Conservation (phyloP, 225 moss, liverwort and hornwort species). For the Marchantia polymorpha region DNA sequence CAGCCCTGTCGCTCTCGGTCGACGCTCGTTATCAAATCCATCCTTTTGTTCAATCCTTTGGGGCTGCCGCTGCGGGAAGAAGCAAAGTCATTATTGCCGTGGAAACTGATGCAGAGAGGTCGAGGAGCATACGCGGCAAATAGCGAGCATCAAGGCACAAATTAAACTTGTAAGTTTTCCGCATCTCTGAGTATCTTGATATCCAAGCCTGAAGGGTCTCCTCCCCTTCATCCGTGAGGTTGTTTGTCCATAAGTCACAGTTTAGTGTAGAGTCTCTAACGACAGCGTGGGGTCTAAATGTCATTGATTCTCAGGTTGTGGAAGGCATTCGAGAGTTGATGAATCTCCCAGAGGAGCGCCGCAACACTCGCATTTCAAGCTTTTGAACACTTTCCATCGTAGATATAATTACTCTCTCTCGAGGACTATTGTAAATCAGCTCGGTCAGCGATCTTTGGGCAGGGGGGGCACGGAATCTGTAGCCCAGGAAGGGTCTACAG, state of each 20-base stretch:
- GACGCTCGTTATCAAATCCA: too few species aligned
- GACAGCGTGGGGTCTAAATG: too few species aligned
- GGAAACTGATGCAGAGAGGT: constrained; percentile 37
- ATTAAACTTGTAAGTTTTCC: constrained; percentile 62
- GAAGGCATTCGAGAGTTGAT: constrained; percentile 88
- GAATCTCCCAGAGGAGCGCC: constrained; percentile 50
- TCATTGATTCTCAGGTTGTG: constrained; percentile 26
- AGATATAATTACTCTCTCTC: background rate
- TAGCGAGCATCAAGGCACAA: constrained; percentile 75
- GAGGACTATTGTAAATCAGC: background rate
- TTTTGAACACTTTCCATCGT: background rate
- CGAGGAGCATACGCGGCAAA: constrained; percentile 52
- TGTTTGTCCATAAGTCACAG: too few species aligned
- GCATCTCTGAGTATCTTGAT: background rate
- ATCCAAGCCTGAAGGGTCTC: too few species aligned
- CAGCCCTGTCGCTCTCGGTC: too few species aligned
- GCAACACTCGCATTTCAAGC: background rate
- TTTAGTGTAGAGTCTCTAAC: too few species aligned
- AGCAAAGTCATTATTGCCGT: background rate
- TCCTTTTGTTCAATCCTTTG: too few species aligned
- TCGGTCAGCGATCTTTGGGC: background rate
- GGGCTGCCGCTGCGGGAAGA: too few species aligned
- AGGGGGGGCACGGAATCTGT: too few species aligned
- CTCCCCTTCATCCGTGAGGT: too few species aligned
- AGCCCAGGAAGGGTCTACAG: too few species aligned